Evolutionary conservation across 805 yeast genomes (phyloP).

Genomic region (Candida krabiensis): DNA sequence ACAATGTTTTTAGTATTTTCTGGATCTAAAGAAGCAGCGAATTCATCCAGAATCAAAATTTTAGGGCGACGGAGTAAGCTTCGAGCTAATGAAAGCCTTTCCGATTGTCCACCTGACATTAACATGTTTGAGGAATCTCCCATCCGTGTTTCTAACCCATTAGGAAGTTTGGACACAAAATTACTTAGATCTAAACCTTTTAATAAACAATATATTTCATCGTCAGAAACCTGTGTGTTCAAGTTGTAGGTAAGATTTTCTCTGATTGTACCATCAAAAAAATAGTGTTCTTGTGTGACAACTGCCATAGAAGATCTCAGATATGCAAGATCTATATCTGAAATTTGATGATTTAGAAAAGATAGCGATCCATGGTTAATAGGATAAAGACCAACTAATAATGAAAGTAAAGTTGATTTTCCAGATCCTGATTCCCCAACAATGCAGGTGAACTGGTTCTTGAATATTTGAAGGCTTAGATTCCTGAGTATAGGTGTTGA

Average conservation of each 20-base stretch:
- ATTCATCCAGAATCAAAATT: conserved; percentile 78
- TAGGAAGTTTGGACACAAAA: conserved; percentile 54
- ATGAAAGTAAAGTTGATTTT: conserved; percentile 69
- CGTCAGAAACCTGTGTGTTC: conserved; percentile 21
- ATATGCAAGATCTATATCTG: conserved; percentile 42
- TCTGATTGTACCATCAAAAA: conserved; percentile 70
- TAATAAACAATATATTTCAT: conserved; percentile 40
- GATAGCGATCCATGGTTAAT: conserved; percentile 40
- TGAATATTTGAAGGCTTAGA: conserved; percentile 41
- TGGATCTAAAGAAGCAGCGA: conserved; percentile 84
- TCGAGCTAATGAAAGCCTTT: conserved; percentile 80
- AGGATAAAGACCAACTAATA: conserved; percentile 55
- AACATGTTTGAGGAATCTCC: conserved; percentile 45
- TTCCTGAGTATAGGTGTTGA: conserved; percentile 36
- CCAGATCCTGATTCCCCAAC: conserved; percentile 92
- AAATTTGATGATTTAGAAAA: conserved; percentile 47
- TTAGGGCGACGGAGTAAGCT: conserved; percentile 70
- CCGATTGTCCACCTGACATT: conserved; percentile 90
- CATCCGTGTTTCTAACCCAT: conserved; percentile 59
- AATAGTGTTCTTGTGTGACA: conserved; percentile 72
- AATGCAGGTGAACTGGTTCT: conserved; percentile 59
- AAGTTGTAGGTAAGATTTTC: conserved; percentile 73
- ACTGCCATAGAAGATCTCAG: conserved; percentile 58
- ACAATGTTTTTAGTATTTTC: conserved; percentile 53
- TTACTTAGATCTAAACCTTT: conserved; percentile 50